phyloP scores from a whole-genome alignment of 371 early-diverging fungal genomes.

The Saksenaea oblongispora region DNA sequence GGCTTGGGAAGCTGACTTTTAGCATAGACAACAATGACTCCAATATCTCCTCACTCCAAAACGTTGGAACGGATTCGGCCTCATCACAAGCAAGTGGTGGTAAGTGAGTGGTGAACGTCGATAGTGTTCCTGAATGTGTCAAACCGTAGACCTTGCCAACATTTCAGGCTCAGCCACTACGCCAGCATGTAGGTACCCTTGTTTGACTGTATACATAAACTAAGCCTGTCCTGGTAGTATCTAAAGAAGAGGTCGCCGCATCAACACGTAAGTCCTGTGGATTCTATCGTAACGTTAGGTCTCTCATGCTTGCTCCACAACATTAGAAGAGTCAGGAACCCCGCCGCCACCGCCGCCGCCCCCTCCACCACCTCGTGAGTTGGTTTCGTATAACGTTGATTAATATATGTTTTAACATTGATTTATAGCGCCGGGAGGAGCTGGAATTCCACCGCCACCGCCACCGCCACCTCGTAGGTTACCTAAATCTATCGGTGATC shows the following conservation, averaged over 20 bases:
- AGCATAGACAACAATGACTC: too few species aligned
- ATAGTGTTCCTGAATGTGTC: neutral
- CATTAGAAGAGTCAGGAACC: neutral
- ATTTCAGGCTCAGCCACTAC: neutral
- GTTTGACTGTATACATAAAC: neutral
- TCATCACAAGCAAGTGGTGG: too few species aligned
- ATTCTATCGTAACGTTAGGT: neutral
- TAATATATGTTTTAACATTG: neutral
- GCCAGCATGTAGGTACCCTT: conserved; percentile 4
- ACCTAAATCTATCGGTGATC: neutral
- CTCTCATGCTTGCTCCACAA: neutral
- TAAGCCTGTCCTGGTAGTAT: neutral
- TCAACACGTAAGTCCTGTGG: neutral
- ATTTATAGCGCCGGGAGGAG: too few species aligned
- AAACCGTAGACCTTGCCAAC: neutral
- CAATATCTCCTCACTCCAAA: too few species aligned
- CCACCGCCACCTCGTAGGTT: too few species aligned
- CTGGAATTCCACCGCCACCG: conserved; percentile 4
- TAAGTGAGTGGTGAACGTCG: too few species aligned
- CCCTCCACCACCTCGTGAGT: neutral
- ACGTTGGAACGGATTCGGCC: neutral
- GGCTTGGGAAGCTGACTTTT: too few species aligned
- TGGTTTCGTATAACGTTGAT: neutral
- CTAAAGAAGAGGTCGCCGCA: neutral
- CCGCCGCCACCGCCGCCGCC: conserved; percentile 14